Evolutionary conservation across 306 rosid genomes (phyloP).

Genomic region (Arachis stenosperma): DNA sequence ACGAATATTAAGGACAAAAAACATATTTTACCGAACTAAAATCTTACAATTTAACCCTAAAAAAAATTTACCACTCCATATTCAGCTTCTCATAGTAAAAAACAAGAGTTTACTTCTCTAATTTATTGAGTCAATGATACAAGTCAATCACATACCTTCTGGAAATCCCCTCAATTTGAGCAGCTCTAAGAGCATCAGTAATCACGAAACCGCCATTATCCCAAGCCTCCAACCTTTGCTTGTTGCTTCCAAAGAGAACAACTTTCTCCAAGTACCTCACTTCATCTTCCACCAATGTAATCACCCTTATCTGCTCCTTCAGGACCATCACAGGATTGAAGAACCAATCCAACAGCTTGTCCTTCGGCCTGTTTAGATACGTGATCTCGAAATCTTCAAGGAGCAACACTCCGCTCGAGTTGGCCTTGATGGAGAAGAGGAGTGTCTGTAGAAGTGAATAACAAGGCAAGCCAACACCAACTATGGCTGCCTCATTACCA

Average conservation of each 20-base stretch:
- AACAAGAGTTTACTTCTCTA: conserved; percentile 5
- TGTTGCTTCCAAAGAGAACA: conserved; percentile 63
- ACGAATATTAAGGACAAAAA: no score
- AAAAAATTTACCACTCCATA: no score
- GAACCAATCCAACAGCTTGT: conserved; percentile 85
- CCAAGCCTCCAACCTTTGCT: conserved; percentile 62
- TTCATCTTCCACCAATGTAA: conserved; percentile 62
- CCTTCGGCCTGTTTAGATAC: conserved; percentile 72
- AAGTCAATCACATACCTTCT: conserved; percentile 58
- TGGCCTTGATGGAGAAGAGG: conserved; percentile 67
- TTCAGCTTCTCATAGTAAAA: neutral
- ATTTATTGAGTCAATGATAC: neutral
- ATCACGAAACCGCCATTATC: conserved; percentile 56
- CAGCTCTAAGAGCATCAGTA: conserved; percentile 67
- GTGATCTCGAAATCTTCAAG: conserved; percentile 69
- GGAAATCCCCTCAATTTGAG: conserved; percentile 81
- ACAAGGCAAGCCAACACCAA: conserved; percentile 81
- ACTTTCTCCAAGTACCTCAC: conserved; percentile 72
- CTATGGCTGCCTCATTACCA: conserved; percentile 46
- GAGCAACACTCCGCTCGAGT: conserved; percentile 66
- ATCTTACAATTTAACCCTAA: no score
- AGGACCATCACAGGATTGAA: conserved; percentile 80
- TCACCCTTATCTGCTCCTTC: conserved; percentile 79
- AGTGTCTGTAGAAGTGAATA: conserved; percentile 68
- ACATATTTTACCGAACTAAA: no score